These are phyloP conservation scores for Phytophthora brassicae DNA, from an alignment of 352 stramenopile species.

Conservation along the genomic window DNA sequence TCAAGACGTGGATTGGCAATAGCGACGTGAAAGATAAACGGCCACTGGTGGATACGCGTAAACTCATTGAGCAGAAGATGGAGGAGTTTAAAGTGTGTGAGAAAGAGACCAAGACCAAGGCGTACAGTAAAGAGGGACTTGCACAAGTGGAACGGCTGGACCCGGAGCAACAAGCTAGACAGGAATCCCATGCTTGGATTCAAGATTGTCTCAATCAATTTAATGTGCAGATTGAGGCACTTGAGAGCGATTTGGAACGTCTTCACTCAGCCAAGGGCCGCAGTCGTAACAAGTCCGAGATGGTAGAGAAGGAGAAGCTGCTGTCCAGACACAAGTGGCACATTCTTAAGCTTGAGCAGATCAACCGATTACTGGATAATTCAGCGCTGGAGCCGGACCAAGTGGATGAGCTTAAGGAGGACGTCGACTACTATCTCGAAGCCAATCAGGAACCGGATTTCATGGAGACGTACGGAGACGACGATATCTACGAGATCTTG, in stretches of 20 bases:
- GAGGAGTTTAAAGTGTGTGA: conserved; percentile 99
- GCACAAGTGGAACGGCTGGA: conserved; percentile 92
- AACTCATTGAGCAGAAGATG: conserved; percentile 99
- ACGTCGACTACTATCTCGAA: conserved; percentile 98
- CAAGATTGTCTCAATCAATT: conserved; percentile 79
- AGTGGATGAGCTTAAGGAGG: conserved; percentile 96
- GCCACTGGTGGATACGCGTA: conserved; percentile 79
- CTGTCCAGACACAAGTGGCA: conserved; percentile 96
- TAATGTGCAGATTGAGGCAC: conserved; percentile 89
- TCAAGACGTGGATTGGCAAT: conserved; percentile 98
- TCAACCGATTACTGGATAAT: conserved; percentile 98
- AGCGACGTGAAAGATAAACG: conserved; percentile 98
- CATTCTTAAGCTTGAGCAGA: conserved; percentile 97
- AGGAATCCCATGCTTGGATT: conserved; percentile 85
- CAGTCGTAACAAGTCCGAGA: conserved; percentile 94
- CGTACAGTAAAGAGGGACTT: conserved; percentile 98
- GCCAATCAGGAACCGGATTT: conserved; percentile 93
- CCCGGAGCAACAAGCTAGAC: conserved; percentile 81
- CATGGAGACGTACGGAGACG: conserved; percentile 89
- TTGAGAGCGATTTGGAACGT: conserved; percentile 82
- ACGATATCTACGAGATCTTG: conserved; percentile 96
- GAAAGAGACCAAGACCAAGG: conserved; percentile 99
- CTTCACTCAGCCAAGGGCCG: conserved; percentile 90
- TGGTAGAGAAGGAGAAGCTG: conserved; percentile 90
- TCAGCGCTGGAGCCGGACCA: conserved; percentile 90